Percentiles rank a stretch among this genome's conserved stretches.
These are phyloP conservation scores for Lunularia cruciata DNA, from an alignment of 225 moss, liverwort and hornwort genomes.

Conservation along the genomic window DNA sequence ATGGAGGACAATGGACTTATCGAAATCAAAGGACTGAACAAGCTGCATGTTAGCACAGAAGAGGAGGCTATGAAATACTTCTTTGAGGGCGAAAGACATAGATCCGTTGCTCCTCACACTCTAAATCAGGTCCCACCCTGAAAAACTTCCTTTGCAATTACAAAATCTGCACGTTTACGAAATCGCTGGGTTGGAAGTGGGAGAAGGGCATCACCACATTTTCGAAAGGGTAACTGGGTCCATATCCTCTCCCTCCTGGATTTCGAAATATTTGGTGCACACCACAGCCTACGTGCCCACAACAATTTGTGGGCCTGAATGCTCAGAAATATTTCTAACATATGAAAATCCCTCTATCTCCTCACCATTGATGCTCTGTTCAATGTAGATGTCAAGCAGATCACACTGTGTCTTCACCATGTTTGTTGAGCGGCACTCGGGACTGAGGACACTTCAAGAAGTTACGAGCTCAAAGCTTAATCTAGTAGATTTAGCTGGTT, in stretches of 20 bases:
- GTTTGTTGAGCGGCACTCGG: conserved; percentile 83
- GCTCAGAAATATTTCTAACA: too few species aligned
- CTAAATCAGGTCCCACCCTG: conserved; percentile 63
- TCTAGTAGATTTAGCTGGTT: conserved; percentile 90
- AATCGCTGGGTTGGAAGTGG: too few species aligned
- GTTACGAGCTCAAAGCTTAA: conserved; percentile 74
- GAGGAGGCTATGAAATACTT: conserved; percentile 70
- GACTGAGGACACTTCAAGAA: conserved; percentile 60
- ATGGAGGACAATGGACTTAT: conserved; percentile 75
- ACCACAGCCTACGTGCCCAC: too few species aligned
- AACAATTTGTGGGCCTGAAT: too few species aligned
- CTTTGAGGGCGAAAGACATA: conserved; percentile 83
- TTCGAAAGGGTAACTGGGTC: too few species aligned
- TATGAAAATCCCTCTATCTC: too few species aligned
- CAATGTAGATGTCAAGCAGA: conserved; percentile 76
- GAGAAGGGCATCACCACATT: too few species aligned
- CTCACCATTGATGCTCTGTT: conserved; percentile 1
- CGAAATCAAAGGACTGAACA: conserved; percentile 76
- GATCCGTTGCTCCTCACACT: conserved; percentile 71
- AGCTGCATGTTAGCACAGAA: conserved; percentile 71
- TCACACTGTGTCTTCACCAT: conserved; percentile 90
- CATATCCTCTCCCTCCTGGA: not conserved
- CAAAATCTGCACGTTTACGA: too few species aligned
- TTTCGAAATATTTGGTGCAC: too few species aligned
- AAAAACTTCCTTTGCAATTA: not conserved